Percentiles rank a stretch among this genome's conserved stretches.
Evolutionary conservation across 768 basidiomycete genomes (phyloP).

Genomic region (Lactarius pseudohatsudake): DNA sequence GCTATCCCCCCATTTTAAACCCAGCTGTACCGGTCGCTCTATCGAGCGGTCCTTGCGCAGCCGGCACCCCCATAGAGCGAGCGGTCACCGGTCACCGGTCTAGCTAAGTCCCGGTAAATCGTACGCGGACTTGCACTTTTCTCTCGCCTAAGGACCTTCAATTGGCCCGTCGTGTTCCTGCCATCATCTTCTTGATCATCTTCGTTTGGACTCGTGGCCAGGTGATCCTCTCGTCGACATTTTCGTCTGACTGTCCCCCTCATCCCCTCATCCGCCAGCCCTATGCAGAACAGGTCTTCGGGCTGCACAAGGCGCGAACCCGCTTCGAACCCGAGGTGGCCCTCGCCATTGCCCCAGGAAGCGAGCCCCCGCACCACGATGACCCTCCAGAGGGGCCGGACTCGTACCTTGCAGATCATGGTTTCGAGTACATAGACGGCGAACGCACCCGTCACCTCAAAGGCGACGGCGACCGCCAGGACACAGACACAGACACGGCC

Average conservation of each 20-base stretch:
- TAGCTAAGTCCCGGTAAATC: too few relatives aligned
- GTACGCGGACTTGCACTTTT: constrained; percentile 53
- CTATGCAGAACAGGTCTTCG: too few relatives aligned
- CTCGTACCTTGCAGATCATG: constrained; percentile 61
- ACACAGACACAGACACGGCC: constrained; percentile 4
- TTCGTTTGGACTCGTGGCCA: constrained; percentile 70
- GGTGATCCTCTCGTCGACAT: constrained; percentile 39
- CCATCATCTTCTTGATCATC: constrained; percentile 69
- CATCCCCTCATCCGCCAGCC: too few relatives aligned
- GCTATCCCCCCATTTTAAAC: too few relatives aligned
- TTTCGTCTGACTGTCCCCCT: too few relatives aligned
- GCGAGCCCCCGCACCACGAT: constrained; percentile 32
- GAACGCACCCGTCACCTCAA: constrained; percentile 30
- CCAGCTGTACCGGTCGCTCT: too few relatives aligned
- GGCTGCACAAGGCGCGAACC: too few relatives aligned
- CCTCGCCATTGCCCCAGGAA: constrained; percentile 61
- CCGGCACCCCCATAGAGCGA: too few relatives aligned
- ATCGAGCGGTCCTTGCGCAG: too few relatives aligned
- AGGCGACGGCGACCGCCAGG: neutral
- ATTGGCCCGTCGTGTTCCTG: constrained; percentile 55
- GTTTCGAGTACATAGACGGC: constrained; percentile 78
- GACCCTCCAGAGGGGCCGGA: constrained; percentile 50
- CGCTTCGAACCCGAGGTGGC: constrained; percentile 40
- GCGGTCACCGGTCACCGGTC: too few relatives aligned
- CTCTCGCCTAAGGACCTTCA: constrained; percentile 46